These are phyloP conservation scores for Macrolepiota albuminosa DNA, from an alignment of 768 basidiomycete species.

Conservation along the genomic window DNA sequence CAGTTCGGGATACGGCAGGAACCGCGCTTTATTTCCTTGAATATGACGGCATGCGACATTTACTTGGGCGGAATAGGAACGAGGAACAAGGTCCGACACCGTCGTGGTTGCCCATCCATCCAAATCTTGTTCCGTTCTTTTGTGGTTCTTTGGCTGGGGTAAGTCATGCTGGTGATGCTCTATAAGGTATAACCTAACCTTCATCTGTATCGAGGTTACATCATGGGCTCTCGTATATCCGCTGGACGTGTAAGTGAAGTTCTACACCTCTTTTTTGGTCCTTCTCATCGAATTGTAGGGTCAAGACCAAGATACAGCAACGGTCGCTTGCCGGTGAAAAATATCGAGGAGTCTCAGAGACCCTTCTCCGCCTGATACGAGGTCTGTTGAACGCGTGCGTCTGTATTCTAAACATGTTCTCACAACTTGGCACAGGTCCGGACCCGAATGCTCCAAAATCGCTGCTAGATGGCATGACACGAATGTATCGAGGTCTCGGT, in stretches of 20 bases:
- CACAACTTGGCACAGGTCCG: constrained; percentile 45
- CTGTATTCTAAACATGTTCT: not conserved
- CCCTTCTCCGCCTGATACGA: constrained; percentile 73
- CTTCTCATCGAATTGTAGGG: constrained; percentile 33
- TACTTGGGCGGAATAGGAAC: constrained; percentile 70
- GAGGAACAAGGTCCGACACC: constrained; percentile 82
- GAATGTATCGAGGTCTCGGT: constrained; percentile 91
- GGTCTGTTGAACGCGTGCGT: constrained; percentile 38
- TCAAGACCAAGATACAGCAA: constrained; percentile 96
- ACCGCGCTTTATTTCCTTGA: constrained; percentile 92
- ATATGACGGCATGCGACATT: constrained; percentile 87
- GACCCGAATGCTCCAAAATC: constrained; percentile 77
- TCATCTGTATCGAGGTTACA: constrained; percentile 41
- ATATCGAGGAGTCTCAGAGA: constrained; percentile 68
- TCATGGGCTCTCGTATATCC: constrained; percentile 93
- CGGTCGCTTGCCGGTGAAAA: constrained; percentile 78
- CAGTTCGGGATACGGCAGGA: constrained; percentile 85
- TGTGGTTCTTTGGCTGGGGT: constrained; percentile 92
- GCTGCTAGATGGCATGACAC: constrained; percentile 67
- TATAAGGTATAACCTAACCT: not conserved
- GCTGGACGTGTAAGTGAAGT: constrained; percentile 71
- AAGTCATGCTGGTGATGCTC: constrained; percentile 9
- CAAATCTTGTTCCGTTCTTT: constrained; percentile 80
- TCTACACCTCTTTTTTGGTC: constrained; percentile 2
- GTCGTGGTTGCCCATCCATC: constrained; percentile 80